A percentile compares a stretch with the other conserved stretches of the same genome.
Conservation (phyloP, 116 monocot species). For the Trichopus zeylanicus region DNA sequence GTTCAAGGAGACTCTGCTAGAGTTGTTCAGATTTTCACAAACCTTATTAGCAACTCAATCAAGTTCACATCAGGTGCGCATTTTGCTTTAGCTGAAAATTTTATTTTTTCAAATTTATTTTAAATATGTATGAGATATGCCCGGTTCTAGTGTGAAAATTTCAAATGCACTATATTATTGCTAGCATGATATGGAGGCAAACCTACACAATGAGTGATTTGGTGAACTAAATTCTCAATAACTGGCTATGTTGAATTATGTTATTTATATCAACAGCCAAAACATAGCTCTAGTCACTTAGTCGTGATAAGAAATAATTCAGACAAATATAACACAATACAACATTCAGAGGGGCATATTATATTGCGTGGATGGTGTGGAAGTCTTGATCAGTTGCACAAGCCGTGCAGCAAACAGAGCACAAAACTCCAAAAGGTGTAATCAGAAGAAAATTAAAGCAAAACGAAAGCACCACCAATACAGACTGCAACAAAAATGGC, state of each 20-base stretch:
- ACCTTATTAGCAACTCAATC: conserved; percentile 58
- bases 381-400: neutral
- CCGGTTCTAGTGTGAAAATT: neutral
- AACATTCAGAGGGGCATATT: conserved; percentile 38
- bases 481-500: conserved; percentile 9
- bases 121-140: neutral
- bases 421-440: neutral
- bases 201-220: too few species aligned
- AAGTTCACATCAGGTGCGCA: conserved; percentile 46
- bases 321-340: neutral
- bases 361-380: conserved; percentile 51
- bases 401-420: neutral
- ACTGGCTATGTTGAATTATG: too few species aligned
- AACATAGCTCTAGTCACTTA: neutral
- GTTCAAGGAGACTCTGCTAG: conserved; percentile 59
- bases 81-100: neutral
- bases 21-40: conserved; percentile 55
- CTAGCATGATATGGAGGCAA: neutral
- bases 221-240: too few species aligned
- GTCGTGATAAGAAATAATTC: neutral
- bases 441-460: conserved; percentile 16
- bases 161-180: neutral
- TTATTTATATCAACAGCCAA: neutral
- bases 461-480: conserved; percentile 7
- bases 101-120: neutral